Percentiles rank a stretch among this genome's conserved stretches.
phyloP scores from a whole-genome alignment of 306 rosid species.

The Crataegus laevigata region DNA sequence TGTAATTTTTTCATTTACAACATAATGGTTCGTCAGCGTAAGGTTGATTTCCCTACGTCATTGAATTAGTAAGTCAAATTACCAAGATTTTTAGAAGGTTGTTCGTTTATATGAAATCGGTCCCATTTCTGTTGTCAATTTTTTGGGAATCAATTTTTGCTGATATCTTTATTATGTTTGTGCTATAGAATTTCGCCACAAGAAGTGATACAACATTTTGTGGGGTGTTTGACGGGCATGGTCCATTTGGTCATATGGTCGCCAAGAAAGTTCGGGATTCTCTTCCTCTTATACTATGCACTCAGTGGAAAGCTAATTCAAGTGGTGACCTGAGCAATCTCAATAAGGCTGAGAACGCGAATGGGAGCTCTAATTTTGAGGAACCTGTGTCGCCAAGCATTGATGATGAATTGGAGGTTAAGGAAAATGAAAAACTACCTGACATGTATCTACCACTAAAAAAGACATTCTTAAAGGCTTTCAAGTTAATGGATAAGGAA shows the following conservation, averaged over 20 bases:
- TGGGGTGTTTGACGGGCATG: slow-evolving; percentile 56
- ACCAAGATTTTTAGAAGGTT: background rate
- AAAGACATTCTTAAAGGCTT: slow-evolving; percentile 34
- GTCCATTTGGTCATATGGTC: slow-evolving; percentile 50
- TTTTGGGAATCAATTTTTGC: background rate
- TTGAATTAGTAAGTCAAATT: background rate
- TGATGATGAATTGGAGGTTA: slow-evolving; percentile 32
- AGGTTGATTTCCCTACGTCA: background rate
- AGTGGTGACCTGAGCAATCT: slow-evolving; percentile 13
- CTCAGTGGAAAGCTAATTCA: slow-evolving; percentile 40
- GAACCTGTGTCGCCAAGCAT: slow-evolving; percentile 23
- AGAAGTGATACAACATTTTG: slow-evolving; percentile 41
- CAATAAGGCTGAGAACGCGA: background rate
- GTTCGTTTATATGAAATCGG: background rate
- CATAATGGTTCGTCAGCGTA: background rate
- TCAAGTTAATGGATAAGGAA: slow-evolving; percentile 49
- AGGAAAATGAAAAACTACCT: slow-evolving; percentile 26
- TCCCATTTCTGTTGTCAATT: background rate
- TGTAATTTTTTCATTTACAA: background rate
- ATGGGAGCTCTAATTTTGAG: slow-evolving; percentile 15
- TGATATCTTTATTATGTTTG: slow-evolving; percentile 8
- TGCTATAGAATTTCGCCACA: slow-evolving; percentile 29
- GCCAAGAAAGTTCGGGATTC: slow-evolving; percentile 47
- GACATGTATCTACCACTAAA: slow-evolving; percentile 34
- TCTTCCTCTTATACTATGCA: slow-evolving; percentile 32